phyloP scores from a whole-genome alignment of 331 rosid species.

The Cydonia oblonga region DNA sequence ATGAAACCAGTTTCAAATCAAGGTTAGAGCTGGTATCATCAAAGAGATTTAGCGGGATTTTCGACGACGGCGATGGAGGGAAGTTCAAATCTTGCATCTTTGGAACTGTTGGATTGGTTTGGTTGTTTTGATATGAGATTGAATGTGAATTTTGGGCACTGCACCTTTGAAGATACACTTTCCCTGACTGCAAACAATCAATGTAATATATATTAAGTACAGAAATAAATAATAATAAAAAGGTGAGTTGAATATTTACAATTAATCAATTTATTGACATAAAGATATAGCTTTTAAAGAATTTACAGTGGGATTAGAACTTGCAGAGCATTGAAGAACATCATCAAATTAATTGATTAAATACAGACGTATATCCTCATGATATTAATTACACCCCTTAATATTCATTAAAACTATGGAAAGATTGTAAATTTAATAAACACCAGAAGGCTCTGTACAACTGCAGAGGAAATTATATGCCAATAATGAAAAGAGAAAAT shows the following conservation, averaged over 20 bases:
- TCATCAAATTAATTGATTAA: not conserved
- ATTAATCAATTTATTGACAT: not conserved
- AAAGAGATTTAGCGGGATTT: constrained; percentile 42
- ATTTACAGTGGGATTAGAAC: constrained; percentile 7
- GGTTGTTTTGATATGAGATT: constrained; percentile 21
- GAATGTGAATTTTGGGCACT: constrained; percentile 22
- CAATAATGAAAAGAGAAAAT: not conserved
- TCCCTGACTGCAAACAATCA: constrained; percentile 68
- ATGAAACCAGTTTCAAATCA: constrained; percentile 51
- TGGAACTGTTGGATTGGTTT: constrained; percentile 31
- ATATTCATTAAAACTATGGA: not conserved
- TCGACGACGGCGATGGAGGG: constrained; percentile 44
- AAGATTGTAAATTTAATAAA: not conserved
- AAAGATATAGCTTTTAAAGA: not conserved
- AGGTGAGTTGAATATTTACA: not conserved
- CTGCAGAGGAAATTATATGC: constrained; percentile 17
- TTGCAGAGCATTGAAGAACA: constrained; percentile 18
- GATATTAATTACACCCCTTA: constrained; percentile 3
- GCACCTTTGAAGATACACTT: constrained; percentile 62
- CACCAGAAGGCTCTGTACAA: constrained; percentile 12
- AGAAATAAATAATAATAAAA: not conserved
- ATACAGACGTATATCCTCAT: not conserved
- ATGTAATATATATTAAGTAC: not conserved
- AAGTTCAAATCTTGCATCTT: constrained; percentile 68
- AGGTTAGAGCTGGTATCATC: constrained; percentile 49